phyloP scores from a whole-genome alignment of 352 stramenopile genomes.

The Blastocystis sp. region DNA sequence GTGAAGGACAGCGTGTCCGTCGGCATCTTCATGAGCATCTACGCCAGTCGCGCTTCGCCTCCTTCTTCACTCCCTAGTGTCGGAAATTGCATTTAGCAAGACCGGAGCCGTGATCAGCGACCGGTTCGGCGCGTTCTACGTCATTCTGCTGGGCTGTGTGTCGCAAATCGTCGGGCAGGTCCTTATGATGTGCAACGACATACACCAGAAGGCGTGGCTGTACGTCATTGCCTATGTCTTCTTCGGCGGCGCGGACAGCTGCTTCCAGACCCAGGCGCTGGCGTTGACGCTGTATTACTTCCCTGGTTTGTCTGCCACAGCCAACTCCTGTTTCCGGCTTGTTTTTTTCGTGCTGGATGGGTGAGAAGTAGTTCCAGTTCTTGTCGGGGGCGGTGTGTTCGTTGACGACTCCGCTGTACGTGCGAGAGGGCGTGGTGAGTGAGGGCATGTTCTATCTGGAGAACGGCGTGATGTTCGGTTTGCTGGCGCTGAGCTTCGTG shows the following conservation, averaged over 20 bases:
- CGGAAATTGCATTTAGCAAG: slow-evolving; percentile 54
- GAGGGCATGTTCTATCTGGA: slow-evolving; percentile 27
- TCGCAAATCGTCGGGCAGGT: slow-evolving; percentile 41
- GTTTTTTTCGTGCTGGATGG: background rate
- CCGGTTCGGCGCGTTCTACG: slow-evolving; percentile 46
- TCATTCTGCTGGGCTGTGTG: slow-evolving; percentile 35
- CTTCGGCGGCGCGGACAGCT: slow-evolving; percentile 39
- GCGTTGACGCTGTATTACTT: slow-evolving; percentile 65
- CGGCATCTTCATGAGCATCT: slow-evolving; percentile 54
- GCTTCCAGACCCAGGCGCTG: slow-evolving; percentile 62
- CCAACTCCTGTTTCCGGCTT: slow-evolving; percentile 53
- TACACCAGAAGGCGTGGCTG: background rate
- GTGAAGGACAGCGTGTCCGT: slow-evolving; percentile 29
- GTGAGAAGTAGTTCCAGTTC: slow-evolving; percentile 43
- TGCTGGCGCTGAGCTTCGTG: slow-evolving; percentile 26
- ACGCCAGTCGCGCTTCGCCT: background rate
- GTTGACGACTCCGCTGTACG: slow-evolving; percentile 58
- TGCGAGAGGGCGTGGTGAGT: slow-evolving; percentile 7
- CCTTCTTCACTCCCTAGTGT: background rate
- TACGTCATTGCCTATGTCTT: slow-evolving; percentile 59
- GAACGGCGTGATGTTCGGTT: slow-evolving; percentile 46
- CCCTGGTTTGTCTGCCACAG: slow-evolving; percentile 21
- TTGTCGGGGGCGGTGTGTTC: slow-evolving; percentile 38
- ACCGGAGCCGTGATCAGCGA: slow-evolving; percentile 44
- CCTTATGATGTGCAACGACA: slow-evolving; percentile 50